Evolutionary conservation across 164 flowering plant genomes (phyloP).

Genomic region (Akebia trifoliata): DNA sequence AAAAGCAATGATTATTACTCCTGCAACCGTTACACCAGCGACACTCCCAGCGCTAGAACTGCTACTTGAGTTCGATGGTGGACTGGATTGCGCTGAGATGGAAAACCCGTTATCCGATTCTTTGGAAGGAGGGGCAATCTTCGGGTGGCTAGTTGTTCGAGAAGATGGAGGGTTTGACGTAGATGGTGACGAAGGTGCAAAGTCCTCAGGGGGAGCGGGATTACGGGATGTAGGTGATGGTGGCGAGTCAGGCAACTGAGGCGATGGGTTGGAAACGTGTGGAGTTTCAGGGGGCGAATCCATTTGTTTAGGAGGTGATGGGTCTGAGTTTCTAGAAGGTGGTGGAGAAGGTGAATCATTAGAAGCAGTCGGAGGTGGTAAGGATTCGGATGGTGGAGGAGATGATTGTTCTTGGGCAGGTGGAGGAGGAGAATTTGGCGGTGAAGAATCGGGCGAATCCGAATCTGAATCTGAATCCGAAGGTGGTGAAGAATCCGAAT

Average conservation of each 20-base stretch:
- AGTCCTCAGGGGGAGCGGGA: constrained; percentile 12
- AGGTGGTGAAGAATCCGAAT: constrained; percentile 13
- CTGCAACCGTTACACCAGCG: constrained; percentile 31
- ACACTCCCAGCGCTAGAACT: constrained; percentile 8
- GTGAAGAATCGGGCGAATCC: constrained; percentile 7
- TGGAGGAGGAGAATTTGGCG: constrained; percentile 7
- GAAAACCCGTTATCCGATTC: neutral
- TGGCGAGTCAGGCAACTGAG: constrained; percentile 1
- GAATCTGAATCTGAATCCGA: no score
- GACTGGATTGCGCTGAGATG: neutral
- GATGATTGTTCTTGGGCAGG: neutral
- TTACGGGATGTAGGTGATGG: neutral
- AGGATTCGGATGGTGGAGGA: constrained; percentile 10
- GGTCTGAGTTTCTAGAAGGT: constrained; percentile 11
- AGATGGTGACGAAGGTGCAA: constrained; percentile 12
- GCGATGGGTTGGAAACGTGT: constrained; percentile 3
- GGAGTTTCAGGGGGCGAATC: constrained; percentile 6
- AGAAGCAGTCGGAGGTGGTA: constrained; percentile 3
- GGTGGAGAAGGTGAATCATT: constrained; percentile 5
- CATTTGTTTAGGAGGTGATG: constrained; percentile 9
- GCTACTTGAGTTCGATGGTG: constrained; percentile 9
- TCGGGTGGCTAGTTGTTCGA: constrained; percentile 7
- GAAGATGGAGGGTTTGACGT: constrained; percentile 1
- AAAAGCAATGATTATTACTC: constrained; percentile 26
- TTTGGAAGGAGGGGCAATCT: constrained; percentile 12